Evolutionary conservation across 345 rosid species (phyloP), one percentile per base, ranked within the genome.

Genomic region (Syzygium aqueum): DNA sequence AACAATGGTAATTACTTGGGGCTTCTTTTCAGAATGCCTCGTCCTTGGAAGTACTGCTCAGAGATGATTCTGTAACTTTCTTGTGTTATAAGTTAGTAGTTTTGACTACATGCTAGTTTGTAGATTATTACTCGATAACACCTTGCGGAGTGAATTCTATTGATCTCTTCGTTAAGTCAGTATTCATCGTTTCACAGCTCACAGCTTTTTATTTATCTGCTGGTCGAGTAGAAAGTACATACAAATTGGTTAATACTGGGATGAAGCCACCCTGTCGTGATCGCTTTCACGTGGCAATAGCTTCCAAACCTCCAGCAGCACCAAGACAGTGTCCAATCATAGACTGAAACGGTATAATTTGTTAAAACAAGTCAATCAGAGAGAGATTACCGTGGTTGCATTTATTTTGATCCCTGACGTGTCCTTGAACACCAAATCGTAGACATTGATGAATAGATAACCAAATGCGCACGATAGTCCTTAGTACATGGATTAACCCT

Each of bases 321-420:
- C 99, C 99, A 22, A 98, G 99, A 92, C 99, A 95, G 90, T 98
- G 99, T 85, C 99, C 99, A 85, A 98, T 96, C 98, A 98, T 95
- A 25, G 99, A 98, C 99, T 96, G 94, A 85, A 90, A 89, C 59
- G 40, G 85, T 46, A 73, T 51, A 84, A 80, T 88, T 33, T 73
- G 80, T 50, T 7, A 73, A 37, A 86, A 63, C 67, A 85, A 15
- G 63, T 65, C 54, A 90, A 84, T 61, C 59, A 57, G 25, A 87
- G 77, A 77, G 84, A 78, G 88, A 87, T 37, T 89, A 96, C 98
- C 99, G 96, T 98, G 86, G 99, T 98, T 87, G 98, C 97, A 85
- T 98, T 96, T 89, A 98, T 96, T 93, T 96, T 98, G 91, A 96
- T 96, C 56, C 86, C 99, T 82, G 95, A 88, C 51, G 97, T 94